These are phyloP conservation scores for Aspergillus fijiensis DNA, from an alignment of 2,329 filamentous ascomycete species.

Conservation along the genomic window DNA sequence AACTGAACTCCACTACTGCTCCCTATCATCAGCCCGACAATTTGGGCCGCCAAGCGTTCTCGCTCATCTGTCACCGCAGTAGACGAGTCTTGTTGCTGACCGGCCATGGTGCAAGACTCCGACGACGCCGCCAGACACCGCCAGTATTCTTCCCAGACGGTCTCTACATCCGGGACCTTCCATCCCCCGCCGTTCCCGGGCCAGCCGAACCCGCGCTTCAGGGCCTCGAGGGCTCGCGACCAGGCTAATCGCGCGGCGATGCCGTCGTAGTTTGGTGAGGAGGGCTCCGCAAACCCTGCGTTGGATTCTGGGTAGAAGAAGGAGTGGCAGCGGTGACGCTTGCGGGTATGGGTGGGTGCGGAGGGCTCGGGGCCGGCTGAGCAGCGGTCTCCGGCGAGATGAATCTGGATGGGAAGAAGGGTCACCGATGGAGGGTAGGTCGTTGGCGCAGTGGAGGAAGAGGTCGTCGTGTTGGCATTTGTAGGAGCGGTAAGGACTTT, in stretches of 20 bases:
- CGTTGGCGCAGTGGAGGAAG: constrained; percentile 20
- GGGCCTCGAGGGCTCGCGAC: constrained; percentile 58
- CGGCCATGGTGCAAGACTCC: neutral
- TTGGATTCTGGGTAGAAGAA: constrained; percentile 56
- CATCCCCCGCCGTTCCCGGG: constrained; percentile 28
- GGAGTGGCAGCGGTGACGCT: constrained; percentile 35
- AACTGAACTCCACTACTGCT: constrained; percentile 5
- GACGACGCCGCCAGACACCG: constrained; percentile 20
- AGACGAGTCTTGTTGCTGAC: neutral
- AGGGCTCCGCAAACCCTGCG: constrained; percentile 66
- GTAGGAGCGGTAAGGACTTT: constrained; percentile 27
- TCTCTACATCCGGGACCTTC: constrained; percentile 37
- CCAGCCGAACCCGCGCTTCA: constrained; percentile 58
- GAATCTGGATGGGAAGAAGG: constrained; percentile 52
- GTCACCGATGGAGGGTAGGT: constrained; percentile 17
- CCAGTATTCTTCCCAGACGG: constrained; percentile 41
- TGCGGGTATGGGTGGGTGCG: constrained; percentile 27
- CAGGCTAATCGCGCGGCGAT: constrained; percentile 64
- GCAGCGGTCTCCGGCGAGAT: constrained; percentile 51
- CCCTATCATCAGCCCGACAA: constrained; percentile 20
- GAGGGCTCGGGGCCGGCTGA: constrained; percentile 35
- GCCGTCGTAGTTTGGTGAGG: constrained; percentile 61
- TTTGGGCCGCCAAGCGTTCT: constrained; percentile 20
- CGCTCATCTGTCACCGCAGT: constrained; percentile 16
- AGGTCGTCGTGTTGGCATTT: constrained; percentile 33